These are phyloP conservation scores for Amaranthus cruentus DNA, from an alignment of 148 eudicot genomes.

Conservation along the genomic window DNA sequence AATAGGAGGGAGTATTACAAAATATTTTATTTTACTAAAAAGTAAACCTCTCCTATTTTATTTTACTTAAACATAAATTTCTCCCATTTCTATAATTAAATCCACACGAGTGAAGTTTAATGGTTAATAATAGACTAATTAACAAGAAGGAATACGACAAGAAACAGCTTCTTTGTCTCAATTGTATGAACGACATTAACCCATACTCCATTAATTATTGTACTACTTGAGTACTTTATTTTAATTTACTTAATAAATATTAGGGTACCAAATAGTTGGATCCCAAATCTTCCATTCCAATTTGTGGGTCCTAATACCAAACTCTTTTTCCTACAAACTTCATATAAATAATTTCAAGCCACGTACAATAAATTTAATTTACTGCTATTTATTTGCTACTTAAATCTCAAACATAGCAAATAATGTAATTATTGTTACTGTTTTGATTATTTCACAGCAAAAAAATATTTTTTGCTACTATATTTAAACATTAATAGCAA, in stretches of 20 bases:
- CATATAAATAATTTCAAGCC: too few species aligned
- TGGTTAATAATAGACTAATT: neutral
- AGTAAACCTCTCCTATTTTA: too few species aligned
- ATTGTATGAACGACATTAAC: neutral
- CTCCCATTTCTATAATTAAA: neutral
- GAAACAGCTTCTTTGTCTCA: constrained; percentile 7
- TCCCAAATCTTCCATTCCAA: constrained; percentile 7
- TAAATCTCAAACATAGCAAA: too few species aligned
- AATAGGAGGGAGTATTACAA: too few species aligned
- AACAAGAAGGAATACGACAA: neutral
- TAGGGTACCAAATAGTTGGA: neutral
- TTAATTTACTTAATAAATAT: neutral
- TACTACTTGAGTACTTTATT: constrained; percentile 6
- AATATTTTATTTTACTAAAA: too few species aligned
- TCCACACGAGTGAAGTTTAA: neutral
- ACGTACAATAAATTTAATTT: too few species aligned
- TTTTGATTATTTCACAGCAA: too few species aligned
- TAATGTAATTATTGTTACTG: too few species aligned
- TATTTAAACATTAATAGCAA: too few species aligned
- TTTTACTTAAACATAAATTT: too few species aligned
- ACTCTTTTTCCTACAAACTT: neutral
- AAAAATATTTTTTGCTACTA: too few species aligned
- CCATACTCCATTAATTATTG: constrained; percentile 8
- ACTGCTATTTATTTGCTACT: too few species aligned
- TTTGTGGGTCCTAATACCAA: constrained; percentile 19